Percentiles rank a stretch among this genome's conserved stretches.
Evolutionary conservation across 2,329 filamentous ascomycete species (phyloP).

Genomic region (Dactylella cylindrospora): DNA sequence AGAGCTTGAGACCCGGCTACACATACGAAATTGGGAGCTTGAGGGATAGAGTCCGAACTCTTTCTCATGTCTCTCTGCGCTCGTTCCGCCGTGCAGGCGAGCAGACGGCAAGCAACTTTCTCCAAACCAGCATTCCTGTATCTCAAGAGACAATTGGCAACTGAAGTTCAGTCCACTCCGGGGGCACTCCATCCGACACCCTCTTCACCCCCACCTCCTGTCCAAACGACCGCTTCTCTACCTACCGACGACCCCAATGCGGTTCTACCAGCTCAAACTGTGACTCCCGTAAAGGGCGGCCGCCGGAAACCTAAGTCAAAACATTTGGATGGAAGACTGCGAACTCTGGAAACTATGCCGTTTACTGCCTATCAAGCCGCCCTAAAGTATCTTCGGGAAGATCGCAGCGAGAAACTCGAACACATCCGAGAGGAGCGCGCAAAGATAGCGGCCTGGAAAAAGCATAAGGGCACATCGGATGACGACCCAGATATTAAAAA

Average conservation of each 20-base stretch:
- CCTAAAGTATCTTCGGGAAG: conserved; percentile 74
- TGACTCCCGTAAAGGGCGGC: not conserved
- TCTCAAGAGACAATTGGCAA: conserved; percentile 30
- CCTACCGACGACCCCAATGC: not conserved
- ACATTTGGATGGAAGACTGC: conserved; percentile 21
- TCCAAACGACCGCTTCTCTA: not conserved
- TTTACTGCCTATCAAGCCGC: conserved; percentile 99
- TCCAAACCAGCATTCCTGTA: conserved; percentile 33
- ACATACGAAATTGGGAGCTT: no score
- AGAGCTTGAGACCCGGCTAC: no score
- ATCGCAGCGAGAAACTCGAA: conserved; percentile 76
- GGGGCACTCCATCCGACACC: conserved; percentile 25
- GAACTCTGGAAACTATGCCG: conserved; percentile 74
- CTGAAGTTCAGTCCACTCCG: conserved; percentile 27
- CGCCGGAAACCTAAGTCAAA: conserved; percentile 13
- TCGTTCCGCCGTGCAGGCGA: conserved; percentile 23
- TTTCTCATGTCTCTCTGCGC: conserved; percentile 37
- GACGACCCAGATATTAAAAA: conserved; percentile 69
- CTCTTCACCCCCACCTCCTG: conserved; percentile 25
- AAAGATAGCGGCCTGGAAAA: conserved; percentile 65
- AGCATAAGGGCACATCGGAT: conserved; percentile 63
- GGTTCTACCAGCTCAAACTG: conserved; percentile 58
- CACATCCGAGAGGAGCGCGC: conserved; percentile 68
- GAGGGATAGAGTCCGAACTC: no score
- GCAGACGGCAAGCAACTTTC: conserved; percentile 16